Conservation (phyloP, 306 rosid species). For the Lagenaria siceraria region DNA sequence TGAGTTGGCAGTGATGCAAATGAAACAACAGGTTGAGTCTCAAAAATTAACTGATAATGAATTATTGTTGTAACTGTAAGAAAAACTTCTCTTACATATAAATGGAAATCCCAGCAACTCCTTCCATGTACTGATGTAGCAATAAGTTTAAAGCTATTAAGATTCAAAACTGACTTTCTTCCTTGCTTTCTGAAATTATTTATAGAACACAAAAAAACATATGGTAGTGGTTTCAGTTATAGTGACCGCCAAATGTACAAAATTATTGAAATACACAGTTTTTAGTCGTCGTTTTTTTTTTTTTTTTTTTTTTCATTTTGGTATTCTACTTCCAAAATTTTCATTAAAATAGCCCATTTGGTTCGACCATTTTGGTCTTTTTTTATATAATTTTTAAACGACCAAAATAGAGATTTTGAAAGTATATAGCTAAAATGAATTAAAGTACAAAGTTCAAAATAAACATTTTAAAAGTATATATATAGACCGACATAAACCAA, state of each 20-base stretch:
- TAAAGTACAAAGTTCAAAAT: too few relatives aligned
- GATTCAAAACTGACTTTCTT: background rate
- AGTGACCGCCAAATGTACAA: background rate
- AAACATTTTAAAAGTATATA: too few relatives aligned
- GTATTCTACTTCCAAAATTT: too few relatives aligned
- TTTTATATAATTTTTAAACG: too few relatives aligned
- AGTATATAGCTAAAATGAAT: too few relatives aligned
- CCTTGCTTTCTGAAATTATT: background rate
- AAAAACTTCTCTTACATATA: background rate
- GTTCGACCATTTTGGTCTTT: too few relatives aligned
- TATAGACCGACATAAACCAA: too few relatives aligned
- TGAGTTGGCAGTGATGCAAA: background rate
- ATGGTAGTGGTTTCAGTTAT: background rate
- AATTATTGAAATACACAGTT: background rate
- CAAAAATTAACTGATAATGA: background rate
- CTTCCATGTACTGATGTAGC: background rate
- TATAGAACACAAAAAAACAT: background rate
- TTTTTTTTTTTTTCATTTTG: too few relatives aligned
- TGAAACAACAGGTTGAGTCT: background rate
- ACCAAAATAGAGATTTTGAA: too few relatives aligned
- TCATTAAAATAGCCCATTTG: too few relatives aligned
- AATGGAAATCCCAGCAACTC: background rate
- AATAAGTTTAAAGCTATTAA: background rate
- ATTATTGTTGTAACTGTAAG: background rate
- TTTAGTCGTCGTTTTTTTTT: too few relatives aligned